Evolutionary conservation across 441 rosid species (phyloP), one percentile per base, ranked within the genome.

Genomic region (Bocquillonia castaneifolia): DNA sequence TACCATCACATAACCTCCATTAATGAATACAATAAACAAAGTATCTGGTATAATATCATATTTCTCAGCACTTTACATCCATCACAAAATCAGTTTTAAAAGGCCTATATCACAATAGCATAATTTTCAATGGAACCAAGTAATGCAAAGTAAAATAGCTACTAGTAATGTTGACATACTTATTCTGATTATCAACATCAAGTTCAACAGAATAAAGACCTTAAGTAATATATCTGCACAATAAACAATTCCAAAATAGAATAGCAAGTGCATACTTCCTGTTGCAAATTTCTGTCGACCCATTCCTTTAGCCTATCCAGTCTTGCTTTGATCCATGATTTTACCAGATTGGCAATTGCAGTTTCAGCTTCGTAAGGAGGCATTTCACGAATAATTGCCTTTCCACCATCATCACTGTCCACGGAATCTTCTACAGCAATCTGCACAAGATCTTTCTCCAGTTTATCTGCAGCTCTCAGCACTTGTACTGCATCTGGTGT

Each of bases 361-460:
- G 89, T 77, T 77, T 91, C 97, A 20, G 97, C 97, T 76, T 93
- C 97, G 57, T 64, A 93, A 36, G 99, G 97, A 73, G 96, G 96
- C 97, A 93, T 93, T 79, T 93, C 99, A 36, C 97, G 92, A 62
- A 93, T 93, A 60, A 93, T 89, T 64, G 92, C 96, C 82, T 93
- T 93, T 66, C 99, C 99, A 64, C 97, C 99, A 78, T 93, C 99
- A 71, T 93, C 99, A 72, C 96, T 85, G 74, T 93, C 96, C 60
- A 93, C 99, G 4, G 97, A 86, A 82, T 93, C 99, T 83, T 91
- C 99, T 28, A 93, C 99, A 26, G 99, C 99, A 67, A 93, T 91
- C 79, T 89, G 99, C 57, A 93, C 99, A 47, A 93, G 96, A 89
- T 91, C 97, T 76, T 91, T 83, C 82, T 93, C 99, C 73, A 91